Conservation (phyloP, 139 green algal genomes). For the Tetraselmis striata region DNA sequence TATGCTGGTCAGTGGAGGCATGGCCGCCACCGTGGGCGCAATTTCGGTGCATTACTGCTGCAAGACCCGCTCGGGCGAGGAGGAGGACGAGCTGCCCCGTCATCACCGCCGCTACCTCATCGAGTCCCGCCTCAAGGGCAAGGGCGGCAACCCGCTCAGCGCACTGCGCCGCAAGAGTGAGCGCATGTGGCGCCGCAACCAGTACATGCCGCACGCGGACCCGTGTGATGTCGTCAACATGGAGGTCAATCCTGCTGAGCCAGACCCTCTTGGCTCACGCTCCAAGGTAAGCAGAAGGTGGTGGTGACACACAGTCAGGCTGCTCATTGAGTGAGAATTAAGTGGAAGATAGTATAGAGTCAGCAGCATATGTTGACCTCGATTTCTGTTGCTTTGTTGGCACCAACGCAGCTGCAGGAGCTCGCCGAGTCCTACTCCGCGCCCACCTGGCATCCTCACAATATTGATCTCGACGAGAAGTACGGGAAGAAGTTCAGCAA, state of each 20-base stretch:
- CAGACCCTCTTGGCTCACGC: neutral
- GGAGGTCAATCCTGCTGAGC: neutral
- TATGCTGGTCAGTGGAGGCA: neutral
- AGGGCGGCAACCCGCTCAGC: neutral
- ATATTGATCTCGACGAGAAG: neutral
- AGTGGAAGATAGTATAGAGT: no score
- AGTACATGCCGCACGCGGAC: neutral
- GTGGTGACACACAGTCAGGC: no score
- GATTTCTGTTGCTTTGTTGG: no score
- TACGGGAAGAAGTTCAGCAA: neutral
- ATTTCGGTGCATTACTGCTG: neutral
- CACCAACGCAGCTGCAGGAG: neutral
- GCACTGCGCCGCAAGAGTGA: neutral
- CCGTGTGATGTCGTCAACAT: neutral
- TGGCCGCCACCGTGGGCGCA: neutral
- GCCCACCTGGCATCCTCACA: neutral
- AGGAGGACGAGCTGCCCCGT: neutral
- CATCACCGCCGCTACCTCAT: neutral
- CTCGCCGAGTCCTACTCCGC: neutral
- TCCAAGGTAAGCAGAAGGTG: neutral
- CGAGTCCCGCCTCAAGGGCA: neutral
- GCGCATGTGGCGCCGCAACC: neutral
- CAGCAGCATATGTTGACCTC: no score
- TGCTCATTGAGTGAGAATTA: no score
- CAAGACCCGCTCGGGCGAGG: neutral